phyloP scores from a whole-genome alignment of 2,329 filamentous ascomycete genomes.

The Aspergillus niger region DNA sequence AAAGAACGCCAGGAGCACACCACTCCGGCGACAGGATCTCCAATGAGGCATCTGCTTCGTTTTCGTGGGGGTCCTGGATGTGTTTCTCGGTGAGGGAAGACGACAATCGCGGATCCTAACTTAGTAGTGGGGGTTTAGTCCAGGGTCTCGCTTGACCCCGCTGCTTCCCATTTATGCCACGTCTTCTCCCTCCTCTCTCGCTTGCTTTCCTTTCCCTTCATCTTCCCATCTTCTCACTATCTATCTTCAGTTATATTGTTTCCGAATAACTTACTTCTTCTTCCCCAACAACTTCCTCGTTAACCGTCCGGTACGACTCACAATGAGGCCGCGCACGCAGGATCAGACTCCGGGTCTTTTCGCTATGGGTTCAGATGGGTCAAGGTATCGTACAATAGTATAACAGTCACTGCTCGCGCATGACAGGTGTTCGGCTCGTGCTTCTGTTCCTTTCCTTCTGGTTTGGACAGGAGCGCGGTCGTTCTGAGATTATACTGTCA shows the following conservation, averaged over 20 bases:
- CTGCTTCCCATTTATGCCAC: not conserved
- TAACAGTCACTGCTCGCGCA: slow-evolving; percentile 43
- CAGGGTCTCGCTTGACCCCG: not conserved
- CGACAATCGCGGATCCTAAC: not conserved
- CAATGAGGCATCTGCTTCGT: not conserved
- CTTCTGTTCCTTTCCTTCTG: slow-evolving; percentile 6
- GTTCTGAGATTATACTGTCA: slow-evolving; percentile 76
- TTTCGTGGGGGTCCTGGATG: not conserved
- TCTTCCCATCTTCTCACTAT: not conserved
- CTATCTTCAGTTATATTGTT: not conserved
- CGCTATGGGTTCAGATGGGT: slow-evolving; percentile 38
- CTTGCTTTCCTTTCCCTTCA: not conserved
- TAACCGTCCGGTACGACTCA: slow-evolving; percentile 33
- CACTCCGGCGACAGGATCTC: not conserved
- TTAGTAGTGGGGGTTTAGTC: not conserved
- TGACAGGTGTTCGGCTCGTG: slow-evolving; percentile 46
- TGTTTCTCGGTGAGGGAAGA: not conserved
- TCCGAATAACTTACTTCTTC: not conserved
- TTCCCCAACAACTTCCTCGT: slow-evolving; percentile 7
- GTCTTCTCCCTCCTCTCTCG: slow-evolving; percentile 1
- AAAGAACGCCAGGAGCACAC: not conserved
- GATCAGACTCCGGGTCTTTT: slow-evolving; percentile 22
- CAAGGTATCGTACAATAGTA: slow-evolving; percentile 47
- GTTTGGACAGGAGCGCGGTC: slow-evolving; percentile 20
- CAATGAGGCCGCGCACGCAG: slow-evolving; percentile 32